Evolutionary conservation across 192 early-diverging fungal genomes (phyloP).

Genomic region (Pecoramyces ruminantium): DNA sequence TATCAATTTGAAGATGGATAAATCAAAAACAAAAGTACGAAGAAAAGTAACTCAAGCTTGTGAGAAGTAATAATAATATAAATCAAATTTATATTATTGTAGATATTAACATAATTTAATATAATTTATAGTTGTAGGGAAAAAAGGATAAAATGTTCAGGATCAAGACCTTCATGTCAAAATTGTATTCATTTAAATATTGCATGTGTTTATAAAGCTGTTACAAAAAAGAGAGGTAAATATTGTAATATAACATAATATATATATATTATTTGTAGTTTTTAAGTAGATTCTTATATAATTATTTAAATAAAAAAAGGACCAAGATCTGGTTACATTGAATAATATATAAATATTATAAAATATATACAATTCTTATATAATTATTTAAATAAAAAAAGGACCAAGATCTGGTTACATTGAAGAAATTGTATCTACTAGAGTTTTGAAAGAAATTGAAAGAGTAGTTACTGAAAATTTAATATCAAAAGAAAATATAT

Average conservation of each 20-base stretch:
- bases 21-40: background rate
- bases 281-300: no score
- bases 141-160: background rate
- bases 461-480: background rate
- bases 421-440: background rate
- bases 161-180: background rate
- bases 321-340: no score
- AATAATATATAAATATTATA: no score
- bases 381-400: background rate
- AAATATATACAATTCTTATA: no score
- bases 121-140: background rate
- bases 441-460: background rate
- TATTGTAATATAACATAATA: background rate
- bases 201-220: background rate
- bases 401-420: background rate
- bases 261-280: background rate
- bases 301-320: no score
- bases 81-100: no score
- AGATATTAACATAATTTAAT: no score
- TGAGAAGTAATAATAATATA: background rate
- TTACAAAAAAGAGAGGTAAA: background rate
- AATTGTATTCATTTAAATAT: background rate
- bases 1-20: background rate
- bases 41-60: background rate
- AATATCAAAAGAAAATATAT: background rate